Evolutionary conservation across 2,329 filamentous ascomycete genomes (phyloP).

Genomic region (Hypocreales sp.): DNA sequence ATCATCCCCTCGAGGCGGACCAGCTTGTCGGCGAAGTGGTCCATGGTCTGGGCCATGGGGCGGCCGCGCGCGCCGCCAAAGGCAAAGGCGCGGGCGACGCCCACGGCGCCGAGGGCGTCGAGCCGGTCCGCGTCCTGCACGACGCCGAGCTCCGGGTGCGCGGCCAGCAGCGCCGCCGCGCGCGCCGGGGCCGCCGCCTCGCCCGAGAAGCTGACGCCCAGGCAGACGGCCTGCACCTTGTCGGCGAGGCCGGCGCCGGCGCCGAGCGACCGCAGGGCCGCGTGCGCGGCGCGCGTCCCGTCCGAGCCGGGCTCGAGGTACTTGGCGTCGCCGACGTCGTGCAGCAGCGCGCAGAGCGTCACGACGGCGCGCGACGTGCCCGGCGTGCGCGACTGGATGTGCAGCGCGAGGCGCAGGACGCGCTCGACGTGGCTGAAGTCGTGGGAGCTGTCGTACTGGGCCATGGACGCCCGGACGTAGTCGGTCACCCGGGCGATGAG

Average conservation of each 20-base stretch:
- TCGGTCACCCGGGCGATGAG: constrained; percentile 40
- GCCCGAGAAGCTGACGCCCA: constrained; percentile 62
- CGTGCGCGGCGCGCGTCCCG: constrained; percentile 35
- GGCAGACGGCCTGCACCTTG: constrained; percentile 56
- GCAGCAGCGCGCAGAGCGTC: constrained; percentile 59
- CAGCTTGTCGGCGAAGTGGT: constrained; percentile 67
- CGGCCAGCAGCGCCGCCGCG: constrained; percentile 44
- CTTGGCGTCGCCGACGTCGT: constrained; percentile 81
- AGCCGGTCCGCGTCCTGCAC: constrained; percentile 88
- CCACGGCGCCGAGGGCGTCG: constrained; percentile 81
- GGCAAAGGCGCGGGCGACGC: constrained; percentile 50
- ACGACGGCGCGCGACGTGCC: constrained; percentile 30
- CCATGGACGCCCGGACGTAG: constrained; percentile 59
- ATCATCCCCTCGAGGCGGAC: constrained; percentile 47
- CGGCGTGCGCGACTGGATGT: constrained; percentile 40
- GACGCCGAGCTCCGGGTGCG: constrained; percentile 49
- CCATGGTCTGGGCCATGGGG: constrained; percentile 48
- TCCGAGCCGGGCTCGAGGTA: constrained; percentile 48
- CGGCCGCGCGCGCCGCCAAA: constrained; percentile 52
- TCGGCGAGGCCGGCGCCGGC: constrained; percentile 41
- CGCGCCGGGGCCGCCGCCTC: constrained; percentile 51
- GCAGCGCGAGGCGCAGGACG: constrained; percentile 57
- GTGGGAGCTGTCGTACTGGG: constrained; percentile 70
- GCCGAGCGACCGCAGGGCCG: constrained; percentile 40
- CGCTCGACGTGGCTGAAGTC: constrained; percentile 75